phyloP scores from a whole-genome alignment of 2,329 filamentous ascomycete species.

The Fusarium chaquense region DNA sequence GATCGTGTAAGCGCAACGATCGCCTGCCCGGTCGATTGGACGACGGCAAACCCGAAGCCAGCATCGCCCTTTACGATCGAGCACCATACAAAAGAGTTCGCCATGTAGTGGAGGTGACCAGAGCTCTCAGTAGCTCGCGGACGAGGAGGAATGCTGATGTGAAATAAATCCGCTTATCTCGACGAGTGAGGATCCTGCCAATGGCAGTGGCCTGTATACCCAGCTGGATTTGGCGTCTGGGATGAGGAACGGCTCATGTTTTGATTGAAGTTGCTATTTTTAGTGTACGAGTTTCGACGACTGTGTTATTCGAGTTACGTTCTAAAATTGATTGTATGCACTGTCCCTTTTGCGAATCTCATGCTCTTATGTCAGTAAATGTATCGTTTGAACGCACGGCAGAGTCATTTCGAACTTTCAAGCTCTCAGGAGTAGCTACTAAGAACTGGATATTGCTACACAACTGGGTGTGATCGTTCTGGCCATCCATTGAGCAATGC shows the following conservation, averaged over 20 bases:
- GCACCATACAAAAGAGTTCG: not conserved
- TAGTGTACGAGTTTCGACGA: slow-evolving; percentile 30
- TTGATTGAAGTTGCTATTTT: slow-evolving; percentile 43
- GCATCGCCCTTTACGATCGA: not conserved
- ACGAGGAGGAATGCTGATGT: slow-evolving; percentile 10
- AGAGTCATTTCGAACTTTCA: not conserved
- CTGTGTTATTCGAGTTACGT: slow-evolving; percentile 34
- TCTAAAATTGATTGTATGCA: slow-evolving; percentile 27
- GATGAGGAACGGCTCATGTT: slow-evolving; percentile 47
- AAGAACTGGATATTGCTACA: not conserved
- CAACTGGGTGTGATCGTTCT: not conserved
- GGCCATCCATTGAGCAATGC: not conserved
- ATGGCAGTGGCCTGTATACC: slow-evolving; percentile 47
- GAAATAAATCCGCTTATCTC: slow-evolving; percentile 34
- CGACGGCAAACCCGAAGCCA: slow-evolving; percentile 7
- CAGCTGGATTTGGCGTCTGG: slow-evolving; percentile 50
- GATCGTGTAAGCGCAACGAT: slow-evolving; percentile 77
- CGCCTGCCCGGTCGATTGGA: not conserved
- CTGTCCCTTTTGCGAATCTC: not conserved
- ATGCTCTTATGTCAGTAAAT: not conserved
- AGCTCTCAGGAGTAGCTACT: not conserved
- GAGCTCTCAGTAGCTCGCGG: slow-evolving; percentile 1
- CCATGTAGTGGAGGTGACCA: not conserved
- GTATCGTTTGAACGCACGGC: not conserved
- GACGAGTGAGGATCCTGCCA: slow-evolving; percentile 43